A percentile compares a stretch with the other conserved stretches of the same genome.
These are phyloP conservation scores for Dysphania ambrosioides DNA, from an alignment of 148 eudicot species.

Conservation along the genomic window DNA sequence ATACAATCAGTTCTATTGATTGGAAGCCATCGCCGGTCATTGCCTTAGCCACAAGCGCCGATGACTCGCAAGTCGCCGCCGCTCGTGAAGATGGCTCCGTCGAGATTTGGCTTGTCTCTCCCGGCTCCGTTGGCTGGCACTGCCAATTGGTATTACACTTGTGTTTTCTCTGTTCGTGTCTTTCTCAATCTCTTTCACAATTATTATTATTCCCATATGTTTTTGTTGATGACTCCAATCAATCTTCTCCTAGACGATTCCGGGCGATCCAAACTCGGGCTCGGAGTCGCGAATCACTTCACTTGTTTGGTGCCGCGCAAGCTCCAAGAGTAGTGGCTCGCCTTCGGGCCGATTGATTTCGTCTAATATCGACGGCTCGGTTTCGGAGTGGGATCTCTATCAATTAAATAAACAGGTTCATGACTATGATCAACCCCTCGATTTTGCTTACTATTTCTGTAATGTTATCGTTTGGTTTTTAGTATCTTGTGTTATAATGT, in stretches of 20 bases:
- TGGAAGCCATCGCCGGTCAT: conserved; percentile 76
- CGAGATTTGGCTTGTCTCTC: conserved; percentile 98
- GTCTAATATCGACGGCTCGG: conserved; percentile 77
- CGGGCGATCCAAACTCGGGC: conserved; percentile 57
- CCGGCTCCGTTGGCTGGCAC: conserved; percentile 96
- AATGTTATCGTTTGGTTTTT: too few relatives aligned
- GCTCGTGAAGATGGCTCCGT: conserved; percentile 91
- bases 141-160: conserved; percentile 61
- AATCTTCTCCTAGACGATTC: conserved; percentile 88
- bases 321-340: conserved; percentile 26
- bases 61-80: conserved; percentile 80
- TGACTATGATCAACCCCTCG: too few relatives aligned
- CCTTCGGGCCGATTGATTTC: conserved; percentile 65
- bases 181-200: too few relatives aligned
- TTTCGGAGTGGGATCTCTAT: conserved; percentile 89
- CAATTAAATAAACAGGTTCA: conserved; percentile 66
- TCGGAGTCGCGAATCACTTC: conserved; percentile 73
- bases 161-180: too few relatives aligned
- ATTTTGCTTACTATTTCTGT: too few relatives aligned
- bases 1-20: conserved; percentile 39
- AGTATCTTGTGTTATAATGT: conserved; percentile 6
- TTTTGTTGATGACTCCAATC: too few relatives aligned
- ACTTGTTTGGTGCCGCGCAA: conserved; percentile 84
- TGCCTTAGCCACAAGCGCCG: conserved; percentile 77
- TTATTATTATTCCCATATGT: too few relatives aligned